These are phyloP conservation scores for Neospermospora avenae DNA, from an alignment of 2,329 filamentous ascomycete species.

Conservation along the genomic window DNA sequence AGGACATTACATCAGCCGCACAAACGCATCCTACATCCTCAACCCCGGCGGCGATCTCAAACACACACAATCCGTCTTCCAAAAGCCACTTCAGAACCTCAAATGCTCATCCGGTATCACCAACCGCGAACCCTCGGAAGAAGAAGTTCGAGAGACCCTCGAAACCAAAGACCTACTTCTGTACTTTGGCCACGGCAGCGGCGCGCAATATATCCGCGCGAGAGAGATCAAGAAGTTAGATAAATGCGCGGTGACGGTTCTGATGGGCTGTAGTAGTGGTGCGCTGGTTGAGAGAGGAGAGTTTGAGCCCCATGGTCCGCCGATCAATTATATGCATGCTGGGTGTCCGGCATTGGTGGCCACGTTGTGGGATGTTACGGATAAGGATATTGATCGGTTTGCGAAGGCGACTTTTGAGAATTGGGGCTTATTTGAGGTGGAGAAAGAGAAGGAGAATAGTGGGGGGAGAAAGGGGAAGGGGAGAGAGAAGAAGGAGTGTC, in stretches of 20 bases:
- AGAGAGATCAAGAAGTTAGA: constrained; percentile 77
- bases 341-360: constrained; percentile 84
- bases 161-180: constrained; percentile 68
- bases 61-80: constrained; percentile 74
- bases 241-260: constrained; percentile 75
- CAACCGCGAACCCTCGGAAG: constrained; percentile 67
- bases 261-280: constrained; percentile 93
- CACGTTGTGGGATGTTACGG: constrained; percentile 96
- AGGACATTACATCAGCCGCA: constrained; percentile 55
- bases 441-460: constrained; percentile 31
- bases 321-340: constrained; percentile 87
- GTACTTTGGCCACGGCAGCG: constrained; percentile 96
- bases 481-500: constrained; percentile 34
- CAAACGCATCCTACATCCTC: constrained; percentile 72
- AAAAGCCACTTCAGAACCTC: constrained; percentile 61
- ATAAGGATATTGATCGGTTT: constrained; percentile 94
- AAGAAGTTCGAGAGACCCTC: constrained; percentile 70
- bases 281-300: constrained; percentile 76
- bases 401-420: constrained; percentile 73
- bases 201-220: constrained; percentile 88
- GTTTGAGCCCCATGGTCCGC: constrained; percentile 87
- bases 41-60: constrained; percentile 85
- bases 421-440: constrained; percentile 66
- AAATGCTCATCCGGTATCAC: constrained; percentile 68
- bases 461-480: constrained; percentile 33